Evolutionary conservation across 2,329 filamentous ascomycete species (phyloP).

Genomic region (Tolypocladium tundrense): DNA sequence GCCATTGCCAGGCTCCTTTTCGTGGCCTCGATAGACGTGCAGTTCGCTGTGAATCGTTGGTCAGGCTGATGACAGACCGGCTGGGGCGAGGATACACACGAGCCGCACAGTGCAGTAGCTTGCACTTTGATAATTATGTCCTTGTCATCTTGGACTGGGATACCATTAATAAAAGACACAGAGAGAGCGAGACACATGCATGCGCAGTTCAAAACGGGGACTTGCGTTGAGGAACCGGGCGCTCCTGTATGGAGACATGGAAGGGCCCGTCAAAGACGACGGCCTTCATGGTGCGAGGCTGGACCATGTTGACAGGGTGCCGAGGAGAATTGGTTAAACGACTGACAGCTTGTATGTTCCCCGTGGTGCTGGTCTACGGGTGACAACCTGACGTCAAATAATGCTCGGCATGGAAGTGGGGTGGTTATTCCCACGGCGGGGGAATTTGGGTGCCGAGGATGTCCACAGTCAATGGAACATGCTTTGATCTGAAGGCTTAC

Average conservation of each 20-base stretch:
- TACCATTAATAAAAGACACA: neutral
- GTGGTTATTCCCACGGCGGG: neutral
- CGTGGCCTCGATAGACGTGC: conserved; percentile 76
- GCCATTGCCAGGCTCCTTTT: conserved; percentile 54
- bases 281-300: conserved; percentile 62
- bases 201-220: neutral
- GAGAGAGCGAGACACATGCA: conserved; percentile 4
- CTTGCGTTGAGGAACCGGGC: conserved; percentile 58
- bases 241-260: conserved; percentile 66
- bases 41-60: conserved; percentile 58
- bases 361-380: neutral
- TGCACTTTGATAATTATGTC: conserved; percentile 79
- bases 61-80: neutral
- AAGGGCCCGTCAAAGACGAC: conserved; percentile 76
- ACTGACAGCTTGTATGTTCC: neutral
- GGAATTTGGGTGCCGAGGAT: neutral
- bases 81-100: conserved; percentile 40
- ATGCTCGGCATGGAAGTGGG: neutral
- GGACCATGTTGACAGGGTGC: conserved; percentile 15
- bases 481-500: neutral
- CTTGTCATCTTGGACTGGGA: conserved; percentile 50
- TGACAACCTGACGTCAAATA: neutral
- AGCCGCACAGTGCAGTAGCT: conserved; percentile 79
- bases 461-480: neutral
- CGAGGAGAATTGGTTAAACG: neutral